These are phyloP conservation scores for Eucalyptus sideroxylon DNA, from an alignment of 345 rosid genomes.

Conservation along the genomic window DNA sequence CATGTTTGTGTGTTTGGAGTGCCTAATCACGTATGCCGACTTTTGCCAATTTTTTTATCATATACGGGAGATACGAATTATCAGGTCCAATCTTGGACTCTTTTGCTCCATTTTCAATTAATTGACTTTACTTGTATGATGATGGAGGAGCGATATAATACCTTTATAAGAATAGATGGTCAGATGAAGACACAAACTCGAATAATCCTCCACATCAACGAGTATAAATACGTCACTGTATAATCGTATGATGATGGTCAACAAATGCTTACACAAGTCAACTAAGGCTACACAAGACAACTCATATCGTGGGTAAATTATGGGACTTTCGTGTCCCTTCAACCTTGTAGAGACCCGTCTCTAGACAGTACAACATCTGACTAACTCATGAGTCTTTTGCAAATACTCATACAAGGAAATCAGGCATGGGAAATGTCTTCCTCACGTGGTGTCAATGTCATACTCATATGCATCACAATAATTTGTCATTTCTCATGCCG, in stretches of 20 bases:
- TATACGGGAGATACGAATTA: conserved; percentile 75
- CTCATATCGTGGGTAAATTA: too few relatives aligned
- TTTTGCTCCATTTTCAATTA: background rate
- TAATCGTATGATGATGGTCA: too few relatives aligned
- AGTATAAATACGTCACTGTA: too few relatives aligned
- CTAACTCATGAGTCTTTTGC: background rate
- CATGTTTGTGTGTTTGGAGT: too few relatives aligned
- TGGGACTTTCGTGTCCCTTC: background rate
- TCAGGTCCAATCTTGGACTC: conserved; percentile 27
- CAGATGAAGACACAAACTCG: background rate
- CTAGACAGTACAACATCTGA: background rate
- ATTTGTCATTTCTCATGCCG: background rate
- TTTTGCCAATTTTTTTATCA: conserved; percentile 83
- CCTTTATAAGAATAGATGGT: conserved; percentile 61
- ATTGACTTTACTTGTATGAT: conserved; percentile 2
- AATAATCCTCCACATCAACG: too few relatives aligned
- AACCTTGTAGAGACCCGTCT: background rate
- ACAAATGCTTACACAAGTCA: too few relatives aligned
- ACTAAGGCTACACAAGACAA: too few relatives aligned
- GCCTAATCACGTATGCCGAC: conserved; percentile 34
- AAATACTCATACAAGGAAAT: background rate
- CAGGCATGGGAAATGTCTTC: background rate
- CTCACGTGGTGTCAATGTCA: background rate
- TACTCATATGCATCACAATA: background rate
- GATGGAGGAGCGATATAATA: conserved; percentile 62